Conservation (phyloP, 352 stramenopile genomes). For the Blastocystis sp. region DNA sequence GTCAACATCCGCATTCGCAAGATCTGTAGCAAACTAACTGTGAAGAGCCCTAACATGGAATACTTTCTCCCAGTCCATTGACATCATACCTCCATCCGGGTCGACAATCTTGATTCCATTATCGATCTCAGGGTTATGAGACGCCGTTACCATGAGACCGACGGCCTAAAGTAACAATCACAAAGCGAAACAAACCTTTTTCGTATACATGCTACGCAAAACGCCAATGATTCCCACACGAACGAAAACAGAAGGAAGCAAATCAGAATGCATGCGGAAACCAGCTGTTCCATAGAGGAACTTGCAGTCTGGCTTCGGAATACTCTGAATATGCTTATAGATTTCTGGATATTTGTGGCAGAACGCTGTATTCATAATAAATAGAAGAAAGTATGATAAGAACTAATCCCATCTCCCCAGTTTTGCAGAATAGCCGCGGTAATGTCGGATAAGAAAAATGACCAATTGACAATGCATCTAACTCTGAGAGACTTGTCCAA, state of each 20-base stretch:
- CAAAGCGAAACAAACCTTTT: background rate
- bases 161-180: slow-evolving; percentile 62
- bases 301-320: slow-evolving; percentile 26
- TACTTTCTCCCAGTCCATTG: slow-evolving; percentile 77
- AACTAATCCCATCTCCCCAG: too few relatives aligned
- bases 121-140: slow-evolving; percentile 81
- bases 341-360: slow-evolving; percentile 17
- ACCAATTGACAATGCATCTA: too few relatives aligned
- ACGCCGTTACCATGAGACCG: slow-evolving; percentile 86
- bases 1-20: slow-evolving; percentile 74
- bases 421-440: too few relatives aligned
- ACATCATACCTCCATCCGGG: slow-evolving; percentile 83
- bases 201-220: slow-evolving; percentile 44
- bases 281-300: slow-evolving; percentile 58
- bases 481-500: too few relatives aligned
- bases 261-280: slow-evolving; percentile 34
- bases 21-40: slow-evolving; percentile 70
- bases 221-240: slow-evolving; percentile 39
- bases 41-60: background rate
- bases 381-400: too few relatives aligned
- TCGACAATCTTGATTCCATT: slow-evolving; percentile 89
- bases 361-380: slow-evolving; percentile 28
- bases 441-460: too few relatives aligned
- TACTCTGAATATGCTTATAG: slow-evolving; percentile 19
- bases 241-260: slow-evolving; percentile 38